Base-by-base conservation (phyloP, 2,329 filamentous ascomycete species). In the Tympanopsis confertula region DNA sequence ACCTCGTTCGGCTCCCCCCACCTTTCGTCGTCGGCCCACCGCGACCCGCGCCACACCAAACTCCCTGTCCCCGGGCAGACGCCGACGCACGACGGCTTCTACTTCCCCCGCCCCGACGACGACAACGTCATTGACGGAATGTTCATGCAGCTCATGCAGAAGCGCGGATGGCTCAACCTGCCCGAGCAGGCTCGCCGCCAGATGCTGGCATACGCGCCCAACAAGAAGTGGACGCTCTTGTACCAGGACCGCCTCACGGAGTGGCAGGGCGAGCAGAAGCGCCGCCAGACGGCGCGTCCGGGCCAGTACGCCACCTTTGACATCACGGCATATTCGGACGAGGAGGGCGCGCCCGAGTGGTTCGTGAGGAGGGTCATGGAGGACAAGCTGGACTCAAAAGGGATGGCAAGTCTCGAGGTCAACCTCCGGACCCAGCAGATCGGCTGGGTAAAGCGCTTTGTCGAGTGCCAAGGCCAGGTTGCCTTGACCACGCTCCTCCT, bases 341-440 rank as follows among this genome's bases (percentile, higher is more conserved):
- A 96, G 56, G 91, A 96, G 58, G 89, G 88, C 33, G 93, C 86
- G 36, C 91, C 91, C 3, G 89, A 96, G 61, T 98, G 89, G 89
- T 98, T 94, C 57, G 89, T 98, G 38, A 83, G 86, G 55, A 89
- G 86, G 56, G 85, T 96, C 42, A 86, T 96, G 84, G 89, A 96
- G 57, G 93, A 95, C 59, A 85, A 78, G 44, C 86, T 96, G 47
- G 86, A 88, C 38, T 74, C 82, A 46, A 95, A 96, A 65, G 85
- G 94, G 43, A 70, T 98, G 44, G 86, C 86, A 45, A 94, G 86
- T 64, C 65, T 98, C 54, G 86, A 91, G 54, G 93, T 98, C 63
- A 95, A 89, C 57, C 61, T 98, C 50, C 72, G 91, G 52, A 96
- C 91, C 28, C 91, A 98, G 57, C 91, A 93, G 41, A 96, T 98